These are phyloP conservation scores for Cardamine resedifolia DNA, from an alignment of 345 rosid species.

Conservation along the genomic window DNA sequence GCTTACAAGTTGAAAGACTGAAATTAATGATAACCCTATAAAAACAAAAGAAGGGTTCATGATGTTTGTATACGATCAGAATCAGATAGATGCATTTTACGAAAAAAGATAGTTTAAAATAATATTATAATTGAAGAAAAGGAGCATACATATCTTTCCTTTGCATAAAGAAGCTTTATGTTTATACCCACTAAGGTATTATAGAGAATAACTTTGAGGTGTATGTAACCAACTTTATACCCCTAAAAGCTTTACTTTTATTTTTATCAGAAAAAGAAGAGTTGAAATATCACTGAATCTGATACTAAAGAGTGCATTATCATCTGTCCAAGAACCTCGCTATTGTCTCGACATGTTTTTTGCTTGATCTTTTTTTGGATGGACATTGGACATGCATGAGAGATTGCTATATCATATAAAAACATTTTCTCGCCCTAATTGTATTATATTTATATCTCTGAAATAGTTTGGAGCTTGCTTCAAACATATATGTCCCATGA, in stretches of 20 bases:
- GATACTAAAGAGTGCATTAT: slow-evolving; percentile 38
- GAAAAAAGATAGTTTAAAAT: slow-evolving; percentile 22
- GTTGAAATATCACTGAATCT: slow-evolving; percentile 39
- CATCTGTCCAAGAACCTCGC: slow-evolving; percentile 38
- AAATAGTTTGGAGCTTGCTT: not conserved
- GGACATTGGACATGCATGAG: slow-evolving; percentile 30
- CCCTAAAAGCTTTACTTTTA: slow-evolving; percentile 9
- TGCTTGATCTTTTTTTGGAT: slow-evolving; percentile 22
- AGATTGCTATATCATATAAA: not conserved
- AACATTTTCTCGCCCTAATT: not conserved
- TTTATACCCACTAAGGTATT: slow-evolving; percentile 56
- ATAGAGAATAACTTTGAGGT: slow-evolving; percentile 41
- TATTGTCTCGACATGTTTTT: slow-evolving; percentile 39
- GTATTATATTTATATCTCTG: not conserved
- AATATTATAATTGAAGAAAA: slow-evolving; percentile 29
- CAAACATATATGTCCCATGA: not conserved
- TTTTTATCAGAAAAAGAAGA: slow-evolving; percentile 25
- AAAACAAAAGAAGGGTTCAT: slow-evolving; percentile 26
- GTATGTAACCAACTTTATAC: slow-evolving; percentile 36
- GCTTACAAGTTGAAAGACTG: slow-evolving; percentile 41
- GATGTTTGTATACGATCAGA: slow-evolving; percentile 21
- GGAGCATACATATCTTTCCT: slow-evolving; percentile 48
- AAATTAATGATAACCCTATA: slow-evolving; percentile 38
- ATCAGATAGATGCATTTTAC: slow-evolving; percentile 38
- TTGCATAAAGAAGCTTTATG: slow-evolving; percentile 67